Percentiles rank a stretch among this genome's conserved stretches.
Evolutionary conservation across 1,139 yeast species (phyloP).

Genomic region (Hemisphaericaspora subhashii): DNA sequence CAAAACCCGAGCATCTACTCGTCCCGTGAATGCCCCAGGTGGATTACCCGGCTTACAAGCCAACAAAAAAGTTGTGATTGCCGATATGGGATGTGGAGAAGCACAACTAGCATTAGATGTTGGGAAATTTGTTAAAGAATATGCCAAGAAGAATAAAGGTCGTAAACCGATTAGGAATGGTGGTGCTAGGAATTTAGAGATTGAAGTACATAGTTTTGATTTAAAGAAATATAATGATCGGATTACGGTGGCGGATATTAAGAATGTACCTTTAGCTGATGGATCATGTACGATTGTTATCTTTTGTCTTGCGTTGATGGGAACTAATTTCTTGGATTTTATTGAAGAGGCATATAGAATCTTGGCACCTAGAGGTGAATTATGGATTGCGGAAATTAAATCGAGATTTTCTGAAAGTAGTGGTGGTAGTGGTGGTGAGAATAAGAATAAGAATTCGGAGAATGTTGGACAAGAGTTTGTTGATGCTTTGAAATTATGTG

Average conservation of each 20-base stretch:
- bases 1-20: slow-evolving; percentile 53
- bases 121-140: slow-evolving; percentile 45
- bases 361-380: slow-evolving; percentile 85
- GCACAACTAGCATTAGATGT: slow-evolving; percentile 80
- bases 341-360: slow-evolving; percentile 86
- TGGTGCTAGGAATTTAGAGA: slow-evolving; percentile 34
- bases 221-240: slow-evolving; percentile 81
- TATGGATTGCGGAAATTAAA: slow-evolving; percentile 97
- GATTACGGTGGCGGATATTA: slow-evolving; percentile 93
- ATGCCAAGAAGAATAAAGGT: slow-evolving; percentile 30
- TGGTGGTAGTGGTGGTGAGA: no score
- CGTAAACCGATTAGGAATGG: slow-evolving; percentile 25
- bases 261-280: slow-evolving; percentile 80
- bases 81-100: slow-evolving; percentile 99
- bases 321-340: slow-evolving; percentile 91
- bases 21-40: slow-evolving; percentile 89
- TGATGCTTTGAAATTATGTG: slow-evolving; percentile 69
- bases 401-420: slow-evolving; percentile 71
- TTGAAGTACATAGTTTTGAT: slow-evolving; percentile 86
- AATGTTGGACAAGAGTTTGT: slow-evolving; percentile 74
- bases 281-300: slow-evolving; percentile 80
- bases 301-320: slow-evolving; percentile 94
- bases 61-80: slow-evolving; percentile 63
- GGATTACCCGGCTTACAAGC: slow-evolving; percentile 80
- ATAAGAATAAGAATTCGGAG: slow-evolving; percentile 24